A percentile compares a stretch with the other conserved stretches of the same genome.
Evolutionary conservation across 768 basidiomycete species (phyloP).

Genomic region (Tylopilus intermedius): DNA sequence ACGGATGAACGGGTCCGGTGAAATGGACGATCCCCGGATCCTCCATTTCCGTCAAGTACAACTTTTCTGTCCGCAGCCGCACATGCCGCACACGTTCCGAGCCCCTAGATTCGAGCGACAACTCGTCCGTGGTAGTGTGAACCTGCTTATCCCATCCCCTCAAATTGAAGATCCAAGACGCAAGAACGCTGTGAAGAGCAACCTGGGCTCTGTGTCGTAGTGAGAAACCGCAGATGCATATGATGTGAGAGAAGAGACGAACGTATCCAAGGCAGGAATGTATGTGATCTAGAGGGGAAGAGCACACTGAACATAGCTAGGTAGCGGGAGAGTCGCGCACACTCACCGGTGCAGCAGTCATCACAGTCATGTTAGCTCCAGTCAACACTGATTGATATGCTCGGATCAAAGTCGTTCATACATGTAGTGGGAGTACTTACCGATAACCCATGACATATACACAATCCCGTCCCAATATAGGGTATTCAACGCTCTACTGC

Average conservation of each 20-base stretch:
- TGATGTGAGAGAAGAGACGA: conserved; percentile 2
- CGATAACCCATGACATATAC: conserved; percentile 23
- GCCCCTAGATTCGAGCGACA: conserved; percentile 31
- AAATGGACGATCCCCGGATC: conserved; percentile 52
- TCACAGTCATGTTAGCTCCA: conserved; percentile 12
- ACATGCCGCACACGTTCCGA: conserved; percentile 46
- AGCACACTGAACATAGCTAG: not conserved
- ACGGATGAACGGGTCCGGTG: conserved; percentile 51
- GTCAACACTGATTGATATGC: conserved; percentile 11
- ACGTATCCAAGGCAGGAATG: conserved; percentile 20
- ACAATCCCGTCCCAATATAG: conserved; percentile 26
- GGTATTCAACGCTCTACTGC: conserved; percentile 17
- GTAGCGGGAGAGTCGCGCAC: not conserved
- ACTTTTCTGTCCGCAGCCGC: conserved; percentile 28
- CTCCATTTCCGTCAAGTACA: conserved; percentile 34
- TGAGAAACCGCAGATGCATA: conserved; percentile 1
- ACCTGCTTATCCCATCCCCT: conserved; percentile 11
- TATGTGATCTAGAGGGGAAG: conserved; percentile 1
- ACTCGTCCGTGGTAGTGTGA: not conserved
- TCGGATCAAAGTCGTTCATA: not conserved
- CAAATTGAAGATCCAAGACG: conserved; percentile 27
- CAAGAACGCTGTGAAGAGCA: conserved; percentile 24
- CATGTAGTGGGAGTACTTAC: conserved; percentile 2
- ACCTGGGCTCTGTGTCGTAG: conserved; percentile 22
- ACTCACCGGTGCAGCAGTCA: conserved; percentile 21